A percentile compares a stretch with the other conserved stretches of the same genome.
Evolutionary conservation across 805 yeast genomes (phyloP).

Genomic region (Monosporozyma siamensis): DNA sequence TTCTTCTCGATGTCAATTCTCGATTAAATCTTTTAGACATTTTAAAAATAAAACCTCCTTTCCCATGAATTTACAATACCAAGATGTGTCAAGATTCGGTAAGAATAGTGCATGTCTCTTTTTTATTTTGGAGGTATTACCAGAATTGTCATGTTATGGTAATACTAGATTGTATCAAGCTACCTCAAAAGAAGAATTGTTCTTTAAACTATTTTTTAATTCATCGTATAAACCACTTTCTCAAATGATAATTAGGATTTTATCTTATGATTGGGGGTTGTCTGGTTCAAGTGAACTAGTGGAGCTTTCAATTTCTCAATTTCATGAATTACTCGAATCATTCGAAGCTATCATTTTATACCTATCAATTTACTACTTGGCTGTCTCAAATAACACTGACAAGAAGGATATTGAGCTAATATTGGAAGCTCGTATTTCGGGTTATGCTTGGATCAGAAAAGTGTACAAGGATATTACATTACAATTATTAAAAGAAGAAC

Average conservation of each 20-base stretch:
- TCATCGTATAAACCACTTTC: not conserved
- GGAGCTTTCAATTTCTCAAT: not conserved
- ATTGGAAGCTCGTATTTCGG: not conserved
- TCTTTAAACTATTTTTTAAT: not conserved
- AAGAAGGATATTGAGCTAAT: not conserved
- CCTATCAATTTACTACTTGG: not conserved
- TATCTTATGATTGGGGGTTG: not conserved
- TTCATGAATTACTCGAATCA: not conserved
- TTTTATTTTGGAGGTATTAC: not conserved
- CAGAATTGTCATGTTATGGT: not conserved
- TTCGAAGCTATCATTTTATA: not conserved
- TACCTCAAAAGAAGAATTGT: not conserved
- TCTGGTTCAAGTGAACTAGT: not conserved
- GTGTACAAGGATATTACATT: not conserved
- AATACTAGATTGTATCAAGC: not conserved
- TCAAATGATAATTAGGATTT: not conserved
- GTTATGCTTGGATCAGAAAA: not conserved
- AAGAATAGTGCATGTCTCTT: not conserved
- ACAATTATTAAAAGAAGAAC: no score
- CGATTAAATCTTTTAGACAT: no score
- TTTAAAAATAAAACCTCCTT: no score
- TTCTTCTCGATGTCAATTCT: no score
- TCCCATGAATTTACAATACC: no score
- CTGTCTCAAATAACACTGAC: not conserved
- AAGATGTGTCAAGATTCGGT: no score